Percentiles rank a stretch among this genome's conserved stretches.
phyloP scores from a whole-genome alignment of 2,329 filamentous ascomycete genomes.

The Verticillium nonalfalfae region DNA sequence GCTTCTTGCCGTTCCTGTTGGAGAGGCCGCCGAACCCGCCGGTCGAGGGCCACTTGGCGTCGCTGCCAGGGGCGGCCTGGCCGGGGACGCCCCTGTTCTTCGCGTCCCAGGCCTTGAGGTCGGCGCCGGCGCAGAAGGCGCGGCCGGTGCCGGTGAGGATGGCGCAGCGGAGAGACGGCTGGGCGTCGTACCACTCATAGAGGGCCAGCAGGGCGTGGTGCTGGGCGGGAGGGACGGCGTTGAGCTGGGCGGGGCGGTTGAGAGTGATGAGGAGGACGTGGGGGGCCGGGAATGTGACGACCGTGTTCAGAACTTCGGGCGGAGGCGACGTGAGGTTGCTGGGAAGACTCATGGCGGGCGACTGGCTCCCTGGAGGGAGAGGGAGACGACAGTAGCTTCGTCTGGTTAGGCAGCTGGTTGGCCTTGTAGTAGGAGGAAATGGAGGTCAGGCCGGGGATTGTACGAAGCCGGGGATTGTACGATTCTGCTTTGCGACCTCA shows the following conservation, averaged over 20 bases:
- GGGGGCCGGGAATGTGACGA: slow-evolving; percentile 43
- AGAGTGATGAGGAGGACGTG: slow-evolving; percentile 55
- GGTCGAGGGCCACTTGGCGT: slow-evolving; percentile 7
- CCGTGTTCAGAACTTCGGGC: slow-evolving; percentile 30
- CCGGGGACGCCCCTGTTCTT: slow-evolving; percentile 22
- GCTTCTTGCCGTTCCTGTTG: slow-evolving; percentile 64
- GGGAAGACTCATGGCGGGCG: neutral
- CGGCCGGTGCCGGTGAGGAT: slow-evolving; percentile 57
- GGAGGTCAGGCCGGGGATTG: too few relatives aligned
- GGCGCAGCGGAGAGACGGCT: slow-evolving; percentile 54
- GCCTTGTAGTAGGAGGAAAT: too few relatives aligned
- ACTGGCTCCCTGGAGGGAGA: neutral
- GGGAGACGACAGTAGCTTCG: too few relatives aligned
- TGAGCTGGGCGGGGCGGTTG: slow-evolving; percentile 51
- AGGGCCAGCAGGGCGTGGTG: slow-evolving; percentile 42
- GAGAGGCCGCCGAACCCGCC: slow-evolving; percentile 33
- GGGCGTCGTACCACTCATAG: slow-evolving; percentile 51
- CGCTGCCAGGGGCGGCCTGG: neutral
- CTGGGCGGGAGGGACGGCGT: slow-evolving; percentile 43
- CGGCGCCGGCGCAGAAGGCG: slow-evolving; percentile 63
- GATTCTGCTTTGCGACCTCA: too few relatives aligned
- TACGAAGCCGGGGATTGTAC: too few relatives aligned
- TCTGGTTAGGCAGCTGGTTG: too few relatives aligned
- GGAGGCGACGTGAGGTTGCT: slow-evolving; percentile 12
- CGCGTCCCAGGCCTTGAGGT: slow-evolving; percentile 57